A percentile compares a stretch with the other conserved stretches of the same genome.
Conservation (phyloP, 108 stramenopile genomes). For the Aurantiochytrium sp. region DNA sequence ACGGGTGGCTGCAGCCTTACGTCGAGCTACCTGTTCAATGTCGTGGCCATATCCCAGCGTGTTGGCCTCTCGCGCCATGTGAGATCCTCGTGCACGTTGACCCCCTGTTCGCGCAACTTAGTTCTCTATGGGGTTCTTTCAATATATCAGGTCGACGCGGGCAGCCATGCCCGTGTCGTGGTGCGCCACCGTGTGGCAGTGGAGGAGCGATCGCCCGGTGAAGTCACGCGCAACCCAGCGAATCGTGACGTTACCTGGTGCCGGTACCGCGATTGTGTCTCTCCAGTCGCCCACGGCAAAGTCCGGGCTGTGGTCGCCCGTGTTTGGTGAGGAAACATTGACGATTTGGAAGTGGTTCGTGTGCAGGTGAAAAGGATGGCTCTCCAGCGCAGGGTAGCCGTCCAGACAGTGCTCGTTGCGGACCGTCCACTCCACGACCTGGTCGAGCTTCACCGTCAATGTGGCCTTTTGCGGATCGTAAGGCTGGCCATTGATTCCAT, state of each 20-base stretch:
- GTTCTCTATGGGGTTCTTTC: too few relatives aligned
- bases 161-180: slow-evolving; percentile 48
- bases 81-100: too few relatives aligned
- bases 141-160: neutral
- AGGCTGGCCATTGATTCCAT: neutral
- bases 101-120: too few relatives aligned
- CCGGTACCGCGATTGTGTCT: slow-evolving; percentile 48
- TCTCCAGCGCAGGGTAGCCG: neutral
- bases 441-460: slow-evolving; percentile 28
- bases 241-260: slow-evolving; percentile 51
- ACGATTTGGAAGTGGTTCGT: slow-evolving; percentile 53
- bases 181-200: slow-evolving; percentile 56
- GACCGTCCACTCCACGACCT: slow-evolving; percentile 47
- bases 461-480: neutral
- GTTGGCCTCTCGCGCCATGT: neutral
- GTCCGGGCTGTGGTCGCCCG: slow-evolving; percentile 34
- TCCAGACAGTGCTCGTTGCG: slow-evolving; percentile 24
- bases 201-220: slow-evolving; percentile 46
- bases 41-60: too few relatives aligned
- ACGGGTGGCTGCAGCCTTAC: too few relatives aligned
- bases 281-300: slow-evolving; percentile 53
- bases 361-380: slow-evolving; percentile 55
- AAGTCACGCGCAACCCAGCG: slow-evolving; percentile 49
- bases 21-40: too few relatives aligned
- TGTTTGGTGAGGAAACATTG: neutral